Evolutionary conservation across 164 flowering plant genomes (phyloP).

Genomic region (Kingdonia uniflora): DNA sequence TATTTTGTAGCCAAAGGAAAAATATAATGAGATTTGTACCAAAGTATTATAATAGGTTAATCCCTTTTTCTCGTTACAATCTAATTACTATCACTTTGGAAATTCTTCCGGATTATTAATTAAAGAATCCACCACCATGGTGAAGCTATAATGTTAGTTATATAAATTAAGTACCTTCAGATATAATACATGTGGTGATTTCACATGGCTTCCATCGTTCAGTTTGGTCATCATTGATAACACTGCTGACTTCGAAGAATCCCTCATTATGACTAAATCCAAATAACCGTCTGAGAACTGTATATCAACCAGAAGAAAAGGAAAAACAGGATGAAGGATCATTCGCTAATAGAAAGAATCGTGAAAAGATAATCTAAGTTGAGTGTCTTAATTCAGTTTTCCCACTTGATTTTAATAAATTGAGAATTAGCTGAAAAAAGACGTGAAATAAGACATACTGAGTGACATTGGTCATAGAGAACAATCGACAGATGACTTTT

Average conservation of each 20-base stretch:
- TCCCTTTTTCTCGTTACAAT: too few relatives aligned
- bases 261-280: conserved; percentile 60
- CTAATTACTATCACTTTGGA: too few relatives aligned
- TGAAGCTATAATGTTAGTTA: not conserved
- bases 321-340: too few relatives aligned
- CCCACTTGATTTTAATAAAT: too few relatives aligned
- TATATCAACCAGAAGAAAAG: conserved; percentile 14
- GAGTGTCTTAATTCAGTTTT: too few relatives aligned
- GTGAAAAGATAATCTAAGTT: not conserved
- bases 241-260: conserved; percentile 54
- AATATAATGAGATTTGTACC: not conserved
- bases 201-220: conserved; percentile 65
- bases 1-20: not conserved
- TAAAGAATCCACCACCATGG: too few relatives aligned
- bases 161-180: conserved; percentile 47
- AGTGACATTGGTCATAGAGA: too few relatives aligned
- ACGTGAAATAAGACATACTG: too few relatives aligned
- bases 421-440: too few relatives aligned
- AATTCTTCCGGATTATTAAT: too few relatives aligned
- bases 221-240: conserved; percentile 40
- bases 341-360: not conserved
- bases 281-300: conserved; percentile 94
- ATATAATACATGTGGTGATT: conserved; percentile 61
- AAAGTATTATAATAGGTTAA: too few relatives aligned
- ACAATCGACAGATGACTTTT: too few relatives aligned